Base-by-base conservation (phyloP, 2,329 filamentous ascomycete genomes). In the Dactylellina leptospora region DNA sequence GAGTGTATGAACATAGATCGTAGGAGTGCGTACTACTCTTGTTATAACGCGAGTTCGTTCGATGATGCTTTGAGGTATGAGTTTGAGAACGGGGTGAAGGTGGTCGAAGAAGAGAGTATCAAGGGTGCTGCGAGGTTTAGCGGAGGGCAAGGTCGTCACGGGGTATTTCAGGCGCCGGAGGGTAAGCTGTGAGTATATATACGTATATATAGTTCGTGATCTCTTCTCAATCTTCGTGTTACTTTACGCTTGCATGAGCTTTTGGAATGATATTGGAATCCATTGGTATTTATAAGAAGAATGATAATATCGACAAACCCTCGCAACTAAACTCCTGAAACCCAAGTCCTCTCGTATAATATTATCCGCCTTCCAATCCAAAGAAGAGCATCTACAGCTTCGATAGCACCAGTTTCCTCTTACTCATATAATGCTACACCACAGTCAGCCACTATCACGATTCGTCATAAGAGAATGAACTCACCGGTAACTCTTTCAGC, bases 1-100 rank as follows among this genome's bases (percentile, higher is more conserved):
- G 75, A 77, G 3, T 85, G 84, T 74, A 82, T 86, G 81, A 84
- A 83, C 55, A 77, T 77, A 1, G 85, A 87, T 75, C 79, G 84
- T 2, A 76, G 75, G 2, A 82, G 79, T 8, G 81, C 80, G 33
- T 85, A 86, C 69, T 82, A 86, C 76, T 80, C 82, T 13, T 80
- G 81, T 0, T 86, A 83, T 68, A 77, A 82, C 6, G 83, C 84
- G 0, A 74, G 71, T 0, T 82, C 80, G 1, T 82, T 86, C 10
- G 79, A 83, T 44, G 83, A 86, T 75, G 85, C 84, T 0, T 62
- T 85, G 77, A 76, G 76, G 33, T 79, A 79, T 70, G 84, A 86
- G 74, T 85, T 81, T 75, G 79, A 81, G 3, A 76, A 80, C 25
- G 83, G 83, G 0, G 73, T 80, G 1, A 76, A 77, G 30, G 81